Base-by-base conservation (phyloP, 2,329 filamentous ascomycete species). In the Exophiala dermatitidis region DNA sequence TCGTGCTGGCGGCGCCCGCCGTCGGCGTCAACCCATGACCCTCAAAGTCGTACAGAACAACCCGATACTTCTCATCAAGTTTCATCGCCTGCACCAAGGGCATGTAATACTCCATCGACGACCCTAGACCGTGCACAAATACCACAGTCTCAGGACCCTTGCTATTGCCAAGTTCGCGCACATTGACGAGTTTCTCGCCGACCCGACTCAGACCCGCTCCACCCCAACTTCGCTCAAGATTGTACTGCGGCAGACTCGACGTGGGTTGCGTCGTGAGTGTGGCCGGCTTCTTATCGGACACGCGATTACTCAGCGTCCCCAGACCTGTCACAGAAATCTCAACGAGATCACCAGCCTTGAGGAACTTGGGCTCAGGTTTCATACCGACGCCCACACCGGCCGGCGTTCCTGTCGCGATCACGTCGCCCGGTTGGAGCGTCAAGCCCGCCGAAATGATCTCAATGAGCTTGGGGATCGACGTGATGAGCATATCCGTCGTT, bases 41-140 rank as follows among this genome's bases (percentile, higher is more conserved):
- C 64, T 82, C 79, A 1, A 82, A 66, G 56, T 82, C 79, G 54
- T 74, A 74, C 0, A 78, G 62, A 53, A 77, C 71, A 4, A 72
- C 55, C 1, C 60, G 67, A 59, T 70, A 63, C 1, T 63, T 59
- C 8, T 65, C 54, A 2, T 58, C 52, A 5, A 45, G 37, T 26
- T 37, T 36, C 0, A 74, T 57, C 1, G 62, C 56, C 0, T 67
- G 54, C 28, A 77, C 66, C 5, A 81, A 61, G 0, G 78, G 76
- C 0, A 62, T 65, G 62, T 70, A 81, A 59, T 67, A 74, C 3
- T 72, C 68, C 2, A 67, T 67, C 0, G 69, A 74, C 1, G 72
- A 74, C 2, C 78, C 78, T 0, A 82, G 68, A 5, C 79, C 78
- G 55, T 81, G 79, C n/a, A 82, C 65, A 56, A 81, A 80, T 12